Base-by-base conservation (phyloP, 139 green algal species). In the Chlorella sorokiniana region DNA sequence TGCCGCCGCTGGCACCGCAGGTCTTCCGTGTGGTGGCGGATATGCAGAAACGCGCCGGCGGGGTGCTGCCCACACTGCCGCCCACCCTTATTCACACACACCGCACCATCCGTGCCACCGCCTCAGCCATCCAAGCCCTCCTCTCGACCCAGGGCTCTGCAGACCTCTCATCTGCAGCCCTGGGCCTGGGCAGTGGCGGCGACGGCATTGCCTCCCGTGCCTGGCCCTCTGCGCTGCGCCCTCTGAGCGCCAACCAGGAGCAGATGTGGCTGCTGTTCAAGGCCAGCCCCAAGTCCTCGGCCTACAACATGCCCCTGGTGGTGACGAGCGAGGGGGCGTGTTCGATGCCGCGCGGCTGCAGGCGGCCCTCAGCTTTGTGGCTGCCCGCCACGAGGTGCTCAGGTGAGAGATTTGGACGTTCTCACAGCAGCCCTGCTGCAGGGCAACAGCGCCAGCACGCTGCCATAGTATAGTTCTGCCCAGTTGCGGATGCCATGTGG, bases 191-290 rank as follows among this genome's bases (percentile, higher is more conserved):
- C 11, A 16, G 14, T 56, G 48, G 48, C 48, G 48, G 48, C 48
- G 48, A 56, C 14, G 14, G 14, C 48, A 56, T 56, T 56, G 48
- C 48, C 16, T 16, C 48, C 16, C 48, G 48, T 16, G 11, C 23
- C 61, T 68, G 61, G 61, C 23, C 25, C 61, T 38, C 25, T 8
- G 25, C 23, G 20, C 61, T 68, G 25, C 18, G 61, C 11, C 61
- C 61, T 18, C 61, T 68, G 25, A 31, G 11, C 23, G 61, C 61
- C 25, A 68, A 68, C 61, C 61, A 68, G 61, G 25, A 68, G 61
- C 61, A 68, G 61, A 68, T 68, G 61, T 68, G 61, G 61, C 61
- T 68, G 61, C 61, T 68, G 29, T 35, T 38, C 61, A 68, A 35
- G 25, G 29, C 29, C 25, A 35, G 61, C 61, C 61, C 29, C 25